A percentile compares a stretch with the other conserved stretches of the same genome.
Conservation (phyloP, 345 rosid genomes). For the Isatis tinctoria region DNA sequence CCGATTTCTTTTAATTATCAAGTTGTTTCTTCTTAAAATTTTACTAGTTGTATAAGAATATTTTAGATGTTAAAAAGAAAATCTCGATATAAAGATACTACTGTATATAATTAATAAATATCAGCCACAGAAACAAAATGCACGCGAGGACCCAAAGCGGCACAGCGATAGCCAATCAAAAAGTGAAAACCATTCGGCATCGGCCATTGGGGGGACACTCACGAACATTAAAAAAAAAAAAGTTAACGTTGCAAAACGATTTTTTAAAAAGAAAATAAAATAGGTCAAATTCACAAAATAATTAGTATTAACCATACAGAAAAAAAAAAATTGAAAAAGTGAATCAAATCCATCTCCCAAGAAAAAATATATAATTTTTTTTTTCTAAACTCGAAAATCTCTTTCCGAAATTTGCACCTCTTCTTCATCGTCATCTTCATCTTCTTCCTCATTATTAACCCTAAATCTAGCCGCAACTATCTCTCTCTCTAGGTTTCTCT, state of each 20-base stretch:
- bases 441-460: constrained; percentile 27
- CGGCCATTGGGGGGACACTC: neutral
- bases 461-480: constrained; percentile 35
- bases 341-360: constrained; percentile 16
- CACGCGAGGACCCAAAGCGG: constrained; percentile 22
- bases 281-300: neutral
- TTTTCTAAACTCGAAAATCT: neutral
- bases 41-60: no score
- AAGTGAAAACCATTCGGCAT: neutral
- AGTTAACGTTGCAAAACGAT: constrained; percentile 22
- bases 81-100: neutral
- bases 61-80: no score
- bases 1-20: neutral
- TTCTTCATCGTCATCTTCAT: constrained; percentile 24
- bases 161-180: constrained; percentile 9
- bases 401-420: constrained; percentile 27
- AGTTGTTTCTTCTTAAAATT: neutral
- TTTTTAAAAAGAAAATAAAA: neutral
- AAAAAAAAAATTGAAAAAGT: neutral
- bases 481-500: constrained; percentile 21
- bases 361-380: neutral
- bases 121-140: neutral
- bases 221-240: neutral
- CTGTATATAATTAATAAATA: neutral
- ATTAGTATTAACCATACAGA: neutral